Evolutionary conservation across 805 yeast species (phyloP), one percentile per base, ranked within the genome.

Genomic region (Brettanomyces custersianus): DNA sequence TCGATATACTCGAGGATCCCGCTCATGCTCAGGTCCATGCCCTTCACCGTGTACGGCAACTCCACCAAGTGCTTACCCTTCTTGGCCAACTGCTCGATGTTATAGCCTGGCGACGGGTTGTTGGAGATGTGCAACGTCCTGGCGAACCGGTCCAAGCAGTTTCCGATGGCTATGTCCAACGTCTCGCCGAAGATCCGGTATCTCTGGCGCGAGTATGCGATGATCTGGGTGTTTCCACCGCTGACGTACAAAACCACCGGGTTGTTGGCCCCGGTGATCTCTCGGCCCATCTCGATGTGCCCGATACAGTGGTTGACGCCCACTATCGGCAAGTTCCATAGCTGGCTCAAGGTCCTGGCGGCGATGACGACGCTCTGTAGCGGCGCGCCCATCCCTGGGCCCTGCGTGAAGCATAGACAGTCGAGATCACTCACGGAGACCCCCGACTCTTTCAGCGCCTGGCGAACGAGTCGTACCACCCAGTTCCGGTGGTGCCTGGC

Each of bases 381-480:
- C 0, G 99, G 99, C 1, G 97, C 97, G 3, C 99, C 99, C 97
- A 92, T 92, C 1, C 99, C 99, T 1, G 98, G 99, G 4, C 98
- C 98, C 59, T 83, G 94, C 1, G 98, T 92, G 56, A 92, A 92
- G 56, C 95, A 86, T 33, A 92, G 82, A 34, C 83, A 79, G 57
- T 82, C 88, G 5, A 80, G 51, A 31, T 82, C 82, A 1, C 44
- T 24, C 10, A 62, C 60, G 2, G 48, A 45, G 5, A 85, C 49
- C 0, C 60, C 56, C 2, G 94, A 80, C 29, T 79, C 88, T 2
- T 55, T 54, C 29, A 92, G 50, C 0, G 97, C 81, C 21, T 51
- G 50, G 47, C 75, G 76, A 26, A 86, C 74, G 17, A 88, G 59
- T 39, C 96, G 60, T 1, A 84, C 88, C 17, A 80, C 94, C 96